These are phyloP conservation scores for Penicillium brasilianum DNA, from an alignment of 2,329 filamentous ascomycete genomes.

Conservation along the genomic window DNA sequence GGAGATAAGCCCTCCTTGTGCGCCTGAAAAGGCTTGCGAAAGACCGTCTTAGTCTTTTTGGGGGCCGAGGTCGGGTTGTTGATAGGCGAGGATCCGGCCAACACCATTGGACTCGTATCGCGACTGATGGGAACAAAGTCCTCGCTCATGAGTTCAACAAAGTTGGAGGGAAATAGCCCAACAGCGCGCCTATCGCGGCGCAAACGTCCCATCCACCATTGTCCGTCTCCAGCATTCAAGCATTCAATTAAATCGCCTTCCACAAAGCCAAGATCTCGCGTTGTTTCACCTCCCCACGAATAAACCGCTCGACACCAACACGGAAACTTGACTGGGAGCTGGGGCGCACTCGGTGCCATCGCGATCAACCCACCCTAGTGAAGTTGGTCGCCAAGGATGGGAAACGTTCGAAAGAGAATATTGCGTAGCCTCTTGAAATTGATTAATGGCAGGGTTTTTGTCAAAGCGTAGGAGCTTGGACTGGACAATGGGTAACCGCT, in stretches of 20 bases:
- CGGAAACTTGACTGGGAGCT: conserved; percentile 77
- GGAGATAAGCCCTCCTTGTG: conserved; percentile 58
- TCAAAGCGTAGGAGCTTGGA: not conserved
- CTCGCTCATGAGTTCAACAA: conserved; percentile 86
- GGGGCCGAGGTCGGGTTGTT: conserved; percentile 55
- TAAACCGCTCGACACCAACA: conserved; percentile 92
- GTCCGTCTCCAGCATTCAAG: conserved; percentile 94
- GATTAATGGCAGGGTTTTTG: not conserved
- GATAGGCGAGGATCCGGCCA: conserved; percentile 55
- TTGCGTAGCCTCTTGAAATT: not conserved
- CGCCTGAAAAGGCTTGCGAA: conserved; percentile 69
- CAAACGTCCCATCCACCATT: conserved; percentile 96
- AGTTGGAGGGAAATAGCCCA: conserved; percentile 95
- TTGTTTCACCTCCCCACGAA: conserved; percentile 94
- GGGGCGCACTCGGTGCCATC: conserved; percentile 55
- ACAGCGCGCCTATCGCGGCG: conserved; percentile 88
- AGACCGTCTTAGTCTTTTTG: conserved; percentile 64
- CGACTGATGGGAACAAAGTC: conserved; percentile 73
- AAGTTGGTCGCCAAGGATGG: conserved; percentile 9
- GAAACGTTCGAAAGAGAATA: not conserved
- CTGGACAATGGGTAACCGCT: not conserved
- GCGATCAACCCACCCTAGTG: conserved; percentile 17
- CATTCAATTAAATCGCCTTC: conserved; percentile 98
- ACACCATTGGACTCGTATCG: conserved; percentile 58
- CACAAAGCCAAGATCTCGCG: conserved; percentile 93